Evolutionary conservation across 208 protist species (phyloP).

Genomic region (Trichomonas tenax): DNA sequence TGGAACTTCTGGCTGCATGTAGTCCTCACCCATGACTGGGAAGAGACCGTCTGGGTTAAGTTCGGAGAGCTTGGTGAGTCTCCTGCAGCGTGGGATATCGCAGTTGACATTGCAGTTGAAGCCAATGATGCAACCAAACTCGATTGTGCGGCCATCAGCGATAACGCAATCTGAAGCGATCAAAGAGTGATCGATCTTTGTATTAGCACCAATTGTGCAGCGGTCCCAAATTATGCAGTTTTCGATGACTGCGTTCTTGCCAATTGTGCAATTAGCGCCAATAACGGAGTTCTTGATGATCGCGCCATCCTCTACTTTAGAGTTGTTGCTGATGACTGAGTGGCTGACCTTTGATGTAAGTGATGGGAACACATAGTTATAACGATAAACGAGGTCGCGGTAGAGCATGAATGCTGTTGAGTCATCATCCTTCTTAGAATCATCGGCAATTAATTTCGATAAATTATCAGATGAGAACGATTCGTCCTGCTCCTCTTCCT

Average conservation of each 20-base stretch:
- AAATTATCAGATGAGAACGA: not conserved
- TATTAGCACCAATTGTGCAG: not conserved
- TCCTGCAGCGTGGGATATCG: not conserved
- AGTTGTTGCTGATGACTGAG: not conserved
- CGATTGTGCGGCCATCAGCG: not conserved
- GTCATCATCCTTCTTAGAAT: not conserved
- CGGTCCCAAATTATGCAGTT: not conserved
- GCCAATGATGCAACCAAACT: not conserved
- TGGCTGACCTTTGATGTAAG: not conserved
- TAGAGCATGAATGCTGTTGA: not conserved
- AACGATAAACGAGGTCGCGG: not conserved
- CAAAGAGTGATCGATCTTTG: not conserved
- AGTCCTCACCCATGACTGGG: not conserved
- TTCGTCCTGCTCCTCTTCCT: not conserved
- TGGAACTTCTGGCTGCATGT: not conserved
- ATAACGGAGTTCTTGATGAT: not conserved
- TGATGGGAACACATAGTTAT: not conserved
- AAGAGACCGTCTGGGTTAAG: not conserved
- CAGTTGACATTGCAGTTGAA: not conserved
- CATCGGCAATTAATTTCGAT: not conserved
- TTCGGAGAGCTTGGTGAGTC: not conserved
- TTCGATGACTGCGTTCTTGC: not conserved
- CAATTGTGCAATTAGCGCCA: not conserved
- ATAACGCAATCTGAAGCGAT: not conserved
- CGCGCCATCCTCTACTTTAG: not conserved